Conservation (phyloP, 768 basidiomycete genomes). For the Sporobolomyces roseus region DNA sequence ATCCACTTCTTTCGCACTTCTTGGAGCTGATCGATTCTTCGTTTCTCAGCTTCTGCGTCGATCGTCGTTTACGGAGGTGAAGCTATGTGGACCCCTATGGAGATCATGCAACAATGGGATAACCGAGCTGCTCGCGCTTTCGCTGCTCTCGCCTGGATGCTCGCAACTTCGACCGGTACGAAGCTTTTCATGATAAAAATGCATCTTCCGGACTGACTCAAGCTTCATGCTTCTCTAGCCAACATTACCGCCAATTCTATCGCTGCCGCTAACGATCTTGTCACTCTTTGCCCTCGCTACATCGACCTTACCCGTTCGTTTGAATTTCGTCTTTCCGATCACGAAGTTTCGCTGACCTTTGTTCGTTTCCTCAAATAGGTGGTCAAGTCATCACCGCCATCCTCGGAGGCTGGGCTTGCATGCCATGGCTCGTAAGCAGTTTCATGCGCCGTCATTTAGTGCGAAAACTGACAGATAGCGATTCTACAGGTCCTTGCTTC, state of each 20-base stretch:
- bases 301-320: conserved; percentile 74
- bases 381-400: conserved; percentile 53
- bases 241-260: conserved; percentile 74
- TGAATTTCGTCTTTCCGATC: conserved; percentile 47
- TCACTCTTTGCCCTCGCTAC: conserved; percentile 67
- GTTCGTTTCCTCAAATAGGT: background rate
- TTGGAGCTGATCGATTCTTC: no score
- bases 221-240: conserved; percentile 53
- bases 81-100: conserved; percentile 31
- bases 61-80: conserved; percentile 33
- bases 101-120: conserved; percentile 57
- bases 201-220: conserved; percentile 59
- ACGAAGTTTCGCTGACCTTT: conserved; percentile 45
- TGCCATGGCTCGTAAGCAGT: no score
- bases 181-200: background rate
- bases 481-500: conserved; percentile 57
- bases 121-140: conserved; percentile 58
- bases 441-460: no score
- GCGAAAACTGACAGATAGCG: background rate
- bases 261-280: conserved; percentile 77
- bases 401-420: conserved; percentile 73
- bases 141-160: conserved; percentile 52
- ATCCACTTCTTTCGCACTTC: background rate
- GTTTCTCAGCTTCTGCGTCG: conserved; percentile 18
- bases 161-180: conserved; percentile 22